These are phyloP conservation scores for Suillus placidus DNA, from an alignment of 768 basidiomycete genomes.

Conservation along the genomic window DNA sequence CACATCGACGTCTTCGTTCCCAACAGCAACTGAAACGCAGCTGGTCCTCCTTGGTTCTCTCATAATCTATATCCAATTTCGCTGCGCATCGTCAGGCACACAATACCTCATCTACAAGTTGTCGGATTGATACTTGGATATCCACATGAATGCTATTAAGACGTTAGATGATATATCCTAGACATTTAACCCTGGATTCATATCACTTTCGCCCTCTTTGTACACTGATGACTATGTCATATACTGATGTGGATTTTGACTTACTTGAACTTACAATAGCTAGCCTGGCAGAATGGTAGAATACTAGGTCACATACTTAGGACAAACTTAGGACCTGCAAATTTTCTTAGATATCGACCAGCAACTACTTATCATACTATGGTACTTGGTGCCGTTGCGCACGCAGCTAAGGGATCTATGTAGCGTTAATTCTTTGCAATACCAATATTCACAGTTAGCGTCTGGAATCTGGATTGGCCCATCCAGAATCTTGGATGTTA, in stretches of 20 bases:
- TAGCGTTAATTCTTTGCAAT: neutral
- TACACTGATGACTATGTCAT: neutral
- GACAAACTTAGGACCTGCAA: neutral
- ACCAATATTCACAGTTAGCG: neutral
- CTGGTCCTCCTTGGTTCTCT: conserved; percentile 41
- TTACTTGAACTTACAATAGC: neutral
- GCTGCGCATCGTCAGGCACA: neutral
- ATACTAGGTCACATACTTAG: neutral
- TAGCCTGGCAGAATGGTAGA: neutral
- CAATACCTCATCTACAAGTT: neutral
- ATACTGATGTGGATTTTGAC: neutral
- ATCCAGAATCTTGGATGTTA: no score
- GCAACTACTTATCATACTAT: neutral
- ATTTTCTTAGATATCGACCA: neutral
- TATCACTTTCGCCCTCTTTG: neutral
- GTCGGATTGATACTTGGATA: neutral
- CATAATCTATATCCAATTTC: neutral
- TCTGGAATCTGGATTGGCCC: neutral
- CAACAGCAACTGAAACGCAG: conserved; percentile 70
- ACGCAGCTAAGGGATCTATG: neutral
- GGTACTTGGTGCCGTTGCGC: neutral
- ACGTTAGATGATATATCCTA: conserved; percentile 8
- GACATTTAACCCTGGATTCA: neutral
- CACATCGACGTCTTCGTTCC: conserved; percentile 13
- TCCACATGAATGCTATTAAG: neutral